Conservation (phyloP, 345 rosid species). For the Schrenkiella parvula region DNA sequence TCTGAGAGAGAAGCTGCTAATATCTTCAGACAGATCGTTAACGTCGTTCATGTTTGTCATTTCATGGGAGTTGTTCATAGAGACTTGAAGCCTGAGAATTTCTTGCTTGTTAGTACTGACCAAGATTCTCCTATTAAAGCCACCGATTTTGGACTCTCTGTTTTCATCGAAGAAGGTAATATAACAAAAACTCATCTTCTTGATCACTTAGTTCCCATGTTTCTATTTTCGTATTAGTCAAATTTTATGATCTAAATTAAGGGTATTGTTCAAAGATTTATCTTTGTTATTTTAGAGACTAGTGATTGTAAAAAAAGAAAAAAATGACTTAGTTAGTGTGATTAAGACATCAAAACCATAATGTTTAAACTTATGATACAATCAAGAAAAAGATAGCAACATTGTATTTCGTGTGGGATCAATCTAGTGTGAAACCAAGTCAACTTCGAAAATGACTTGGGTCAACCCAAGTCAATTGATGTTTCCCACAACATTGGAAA, state of each 20-base stretch:
- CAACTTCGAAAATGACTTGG: slow-evolving; percentile 26
- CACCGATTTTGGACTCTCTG: slow-evolving; percentile 84
- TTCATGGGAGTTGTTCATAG: slow-evolving; percentile 94
- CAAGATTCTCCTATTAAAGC: slow-evolving; percentile 62
- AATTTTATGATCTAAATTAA: not conserved
- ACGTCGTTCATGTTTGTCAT: slow-evolving; percentile 86
- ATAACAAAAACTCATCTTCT: not conserved
- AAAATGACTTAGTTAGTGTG: too few relatives aligned
- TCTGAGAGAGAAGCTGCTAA: slow-evolving; percentile 79
- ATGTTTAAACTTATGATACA: not conserved
- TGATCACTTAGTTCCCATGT: too few relatives aligned
- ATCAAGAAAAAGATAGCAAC: slow-evolving; percentile 16
- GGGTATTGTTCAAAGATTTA: not conserved
- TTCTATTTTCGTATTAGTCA: not conserved
- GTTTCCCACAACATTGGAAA: not conserved
- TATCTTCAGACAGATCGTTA: slow-evolving; percentile 68
- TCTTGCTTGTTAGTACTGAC: slow-evolving; percentile 56
- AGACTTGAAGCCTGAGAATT: slow-evolving; percentile 95
- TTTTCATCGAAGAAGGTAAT: slow-evolving; percentile 84
- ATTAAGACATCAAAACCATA: slow-evolving; percentile 16
- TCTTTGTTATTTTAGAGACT: too few relatives aligned
- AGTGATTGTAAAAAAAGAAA: too few relatives aligned
- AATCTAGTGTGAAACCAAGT: slow-evolving; percentile 14
- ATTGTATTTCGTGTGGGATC: slow-evolving; percentile 22
- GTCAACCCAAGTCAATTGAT: slow-evolving; percentile 27